phyloP scores from a whole-genome alignment of 1,284 basidiomycete genomes.

The Ustilago tritici region DNA sequence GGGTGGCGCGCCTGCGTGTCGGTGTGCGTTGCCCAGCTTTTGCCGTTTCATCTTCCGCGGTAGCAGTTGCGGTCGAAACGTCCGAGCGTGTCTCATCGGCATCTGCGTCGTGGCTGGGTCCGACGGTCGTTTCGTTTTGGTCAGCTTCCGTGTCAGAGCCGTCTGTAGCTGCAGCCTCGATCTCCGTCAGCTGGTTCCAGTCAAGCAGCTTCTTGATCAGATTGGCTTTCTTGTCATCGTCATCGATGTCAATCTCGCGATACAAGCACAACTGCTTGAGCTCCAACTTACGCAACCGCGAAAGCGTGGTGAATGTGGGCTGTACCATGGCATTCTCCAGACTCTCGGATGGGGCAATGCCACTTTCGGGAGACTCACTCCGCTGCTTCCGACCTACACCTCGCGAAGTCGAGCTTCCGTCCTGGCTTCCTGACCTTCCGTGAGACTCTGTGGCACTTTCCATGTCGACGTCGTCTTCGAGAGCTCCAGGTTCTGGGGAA shows the following conservation, averaged over 20 bases:
- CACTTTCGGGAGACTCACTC: constrained; percentile 23
- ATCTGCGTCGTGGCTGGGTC: neutral
- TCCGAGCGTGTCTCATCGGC: constrained; percentile 23
- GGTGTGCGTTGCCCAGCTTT: constrained; percentile 27
- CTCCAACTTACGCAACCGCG: constrained; percentile 48
- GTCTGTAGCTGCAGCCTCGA: constrained; percentile 15
- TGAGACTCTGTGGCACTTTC: constrained; percentile 22
- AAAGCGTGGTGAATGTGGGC: constrained; percentile 35
- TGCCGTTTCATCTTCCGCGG: constrained; percentile 16
- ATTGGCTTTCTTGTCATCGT: constrained; percentile 54
- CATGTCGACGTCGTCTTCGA: constrained; percentile 51
- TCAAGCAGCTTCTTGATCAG: constrained; percentile 50
- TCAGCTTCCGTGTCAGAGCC: neutral
- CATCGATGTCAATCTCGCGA: constrained; percentile 30
- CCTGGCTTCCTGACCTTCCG: neutral
- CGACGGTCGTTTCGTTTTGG: neutral
- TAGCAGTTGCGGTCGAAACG: constrained; percentile 29
- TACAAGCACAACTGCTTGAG: constrained; percentile 47
- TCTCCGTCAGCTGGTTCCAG: constrained; percentile 27
- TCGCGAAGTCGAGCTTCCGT: neutral
- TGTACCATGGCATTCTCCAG: constrained; percentile 39
- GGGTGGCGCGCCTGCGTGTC: constrained; percentile 30
- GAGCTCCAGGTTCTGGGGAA: constrained; percentile 4
- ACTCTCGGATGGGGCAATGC: constrained; percentile 20
- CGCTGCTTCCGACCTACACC: constrained; percentile 1